Evolutionary conservation across 768 basidiomycete species (phyloP).

Genomic region (Termitomyces sp.): DNA sequence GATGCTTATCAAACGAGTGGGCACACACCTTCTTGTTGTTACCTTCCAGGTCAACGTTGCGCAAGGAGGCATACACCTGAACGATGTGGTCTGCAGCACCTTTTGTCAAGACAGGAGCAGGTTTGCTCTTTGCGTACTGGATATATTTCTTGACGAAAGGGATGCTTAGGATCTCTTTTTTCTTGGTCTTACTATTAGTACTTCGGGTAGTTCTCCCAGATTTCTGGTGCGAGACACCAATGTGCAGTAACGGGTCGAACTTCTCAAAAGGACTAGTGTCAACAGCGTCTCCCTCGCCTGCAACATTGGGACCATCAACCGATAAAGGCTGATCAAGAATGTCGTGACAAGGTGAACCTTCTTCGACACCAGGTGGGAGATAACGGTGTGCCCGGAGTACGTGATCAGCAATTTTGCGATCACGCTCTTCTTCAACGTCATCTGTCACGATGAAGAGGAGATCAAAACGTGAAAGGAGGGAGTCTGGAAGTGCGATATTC

Average conservation of each 20-base stretch:
- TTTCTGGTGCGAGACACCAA: slow-evolving; percentile 53
- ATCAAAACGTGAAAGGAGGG: slow-evolving; percentile 97
- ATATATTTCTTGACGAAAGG: slow-evolving; percentile 98
- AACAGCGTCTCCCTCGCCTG: slow-evolving; percentile 45
- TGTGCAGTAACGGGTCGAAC: slow-evolving; percentile 91
- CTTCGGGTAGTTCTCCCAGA: slow-evolving; percentile 51
- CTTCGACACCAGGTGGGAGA: slow-evolving; percentile 92
- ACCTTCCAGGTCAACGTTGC: slow-evolving; percentile 88
- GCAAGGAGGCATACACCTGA: slow-evolving; percentile 82
- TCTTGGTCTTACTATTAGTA: slow-evolving; percentile 52
- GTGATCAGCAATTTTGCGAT: slow-evolving; percentile 94
- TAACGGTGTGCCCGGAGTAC: slow-evolving; percentile 97
- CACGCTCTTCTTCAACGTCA: slow-evolving; percentile 92
- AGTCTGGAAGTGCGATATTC: slow-evolving; percentile 97
- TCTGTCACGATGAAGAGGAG: slow-evolving; percentile 97
- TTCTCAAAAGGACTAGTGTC: slow-evolving; percentile 91
- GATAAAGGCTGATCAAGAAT: slow-evolving; percentile 83
- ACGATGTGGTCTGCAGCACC: slow-evolving; percentile 95
- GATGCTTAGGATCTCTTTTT: slow-evolving; percentile 84
- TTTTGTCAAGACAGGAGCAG: slow-evolving; percentile 80
- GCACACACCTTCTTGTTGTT: slow-evolving; percentile 74
- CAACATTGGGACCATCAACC: slow-evolving; percentile 70
- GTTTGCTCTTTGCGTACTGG: slow-evolving; percentile 91
- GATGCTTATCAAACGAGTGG: slow-evolving; percentile 3
- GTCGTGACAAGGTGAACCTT: slow-evolving; percentile 89